These are phyloP conservation scores for Camellia lanceoleosa DNA, from an alignment of 148 eudicot species.

Conservation along the genomic window DNA sequence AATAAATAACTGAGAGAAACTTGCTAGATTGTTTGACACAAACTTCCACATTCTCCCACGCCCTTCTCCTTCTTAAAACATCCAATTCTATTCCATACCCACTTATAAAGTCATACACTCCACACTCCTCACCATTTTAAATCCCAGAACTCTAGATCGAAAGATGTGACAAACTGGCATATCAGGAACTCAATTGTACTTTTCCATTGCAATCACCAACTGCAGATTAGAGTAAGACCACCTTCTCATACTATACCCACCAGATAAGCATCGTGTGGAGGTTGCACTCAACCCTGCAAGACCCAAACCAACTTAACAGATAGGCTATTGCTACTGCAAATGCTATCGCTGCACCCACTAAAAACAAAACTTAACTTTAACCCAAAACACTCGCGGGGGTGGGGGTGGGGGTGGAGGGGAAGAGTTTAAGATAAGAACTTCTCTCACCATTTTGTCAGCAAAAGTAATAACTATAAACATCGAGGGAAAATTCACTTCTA, in stretches of 20 bases:
- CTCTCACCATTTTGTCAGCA: neutral
- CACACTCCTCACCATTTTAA: neutral
- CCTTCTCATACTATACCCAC: neutral
- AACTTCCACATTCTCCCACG: neutral
- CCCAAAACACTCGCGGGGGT: too few species aligned
- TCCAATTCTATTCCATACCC: neutral
- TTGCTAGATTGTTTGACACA: neutral
- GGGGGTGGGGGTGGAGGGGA: too few species aligned
- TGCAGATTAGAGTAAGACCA: too few species aligned
- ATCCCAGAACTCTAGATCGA: neutral
- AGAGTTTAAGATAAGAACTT: neutral
- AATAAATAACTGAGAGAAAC: neutral
- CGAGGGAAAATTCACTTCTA: neutral
- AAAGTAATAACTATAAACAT: neutral
- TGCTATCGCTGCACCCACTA: neutral
- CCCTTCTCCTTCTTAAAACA: neutral
- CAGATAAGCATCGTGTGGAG: too few species aligned
- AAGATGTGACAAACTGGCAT: slow-evolving; percentile 3
- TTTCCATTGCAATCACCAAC: too few species aligned
- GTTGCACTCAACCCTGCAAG: neutral
- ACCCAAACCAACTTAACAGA: neutral
- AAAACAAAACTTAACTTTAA: neutral
- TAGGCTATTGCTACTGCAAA: neutral
- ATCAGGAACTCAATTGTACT: neutral
- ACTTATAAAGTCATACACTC: neutral